phyloP scores from a whole-genome alignment of 2,329 filamentous ascomycete species.

The Hymenoscyphus albidus region DNA sequence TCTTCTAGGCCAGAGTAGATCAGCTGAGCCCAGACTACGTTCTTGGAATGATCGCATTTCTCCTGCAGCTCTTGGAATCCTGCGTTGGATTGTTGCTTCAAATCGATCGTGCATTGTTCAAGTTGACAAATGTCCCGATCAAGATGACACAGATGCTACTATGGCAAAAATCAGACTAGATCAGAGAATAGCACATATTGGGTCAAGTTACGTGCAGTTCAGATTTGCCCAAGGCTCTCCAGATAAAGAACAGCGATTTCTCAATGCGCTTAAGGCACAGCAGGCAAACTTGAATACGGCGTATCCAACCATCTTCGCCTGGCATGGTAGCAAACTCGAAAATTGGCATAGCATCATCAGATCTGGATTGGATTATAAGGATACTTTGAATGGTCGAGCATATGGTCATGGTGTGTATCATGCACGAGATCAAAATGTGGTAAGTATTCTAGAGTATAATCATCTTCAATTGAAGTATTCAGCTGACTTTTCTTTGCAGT shows the following conservation, averaged over 20 bases:
- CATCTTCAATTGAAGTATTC: background rate
- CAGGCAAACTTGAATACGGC: constrained; percentile 33
- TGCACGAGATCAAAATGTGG: constrained; percentile 51
- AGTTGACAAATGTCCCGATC: constrained; percentile 48
- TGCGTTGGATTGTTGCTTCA: constrained; percentile 87
- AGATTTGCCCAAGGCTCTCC: constrained; percentile 83
- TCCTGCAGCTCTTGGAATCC: constrained; percentile 60
- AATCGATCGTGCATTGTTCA: constrained; percentile 84
- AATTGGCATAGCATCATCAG: constrained; percentile 94
- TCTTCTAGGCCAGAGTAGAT: constrained; percentile 36
- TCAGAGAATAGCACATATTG: constrained; percentile 55
- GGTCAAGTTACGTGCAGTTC: constrained; percentile 68
- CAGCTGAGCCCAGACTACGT: constrained; percentile 36
- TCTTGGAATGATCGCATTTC: constrained; percentile 59
- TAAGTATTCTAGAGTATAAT: background rate
- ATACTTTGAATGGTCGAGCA: constrained; percentile 60
- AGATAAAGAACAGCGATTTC: constrained; percentile 77
- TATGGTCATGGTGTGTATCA: constrained; percentile 83
- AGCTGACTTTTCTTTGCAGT: constrained; percentile 35
- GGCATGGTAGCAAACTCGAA: constrained; percentile 71
- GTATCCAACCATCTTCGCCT: constrained; percentile 75
- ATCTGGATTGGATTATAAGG: constrained; percentile 71
- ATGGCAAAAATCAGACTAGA: constrained; percentile 28
- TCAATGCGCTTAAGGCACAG: constrained; percentile 53
- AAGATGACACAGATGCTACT: constrained; percentile 25